phyloP scores from a whole-genome alignment of 2,329 filamentous ascomycete genomes.

The Chalara sp. region DNA sequence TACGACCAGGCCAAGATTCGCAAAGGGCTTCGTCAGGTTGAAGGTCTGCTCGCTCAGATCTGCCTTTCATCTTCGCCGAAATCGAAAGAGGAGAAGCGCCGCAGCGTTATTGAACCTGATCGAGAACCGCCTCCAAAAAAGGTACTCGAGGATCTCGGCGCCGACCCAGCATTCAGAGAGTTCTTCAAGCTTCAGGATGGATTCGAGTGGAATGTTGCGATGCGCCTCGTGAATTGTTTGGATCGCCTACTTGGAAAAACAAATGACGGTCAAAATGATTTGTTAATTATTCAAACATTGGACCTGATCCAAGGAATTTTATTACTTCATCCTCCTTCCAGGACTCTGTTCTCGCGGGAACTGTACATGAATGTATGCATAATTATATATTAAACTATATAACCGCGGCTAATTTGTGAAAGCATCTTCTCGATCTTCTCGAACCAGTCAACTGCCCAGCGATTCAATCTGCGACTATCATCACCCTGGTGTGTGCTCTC shows the following conservation, averaged over 20 bases:
- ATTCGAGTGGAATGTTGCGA: slow-evolving; percentile 95
- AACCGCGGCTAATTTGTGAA: background rate
- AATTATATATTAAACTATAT: background rate
- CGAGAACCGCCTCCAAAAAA: slow-evolving; percentile 40
- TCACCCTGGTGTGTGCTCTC: slow-evolving; percentile 83
- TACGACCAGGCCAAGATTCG: slow-evolving; percentile 85
- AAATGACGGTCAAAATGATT: slow-evolving; percentile 75
- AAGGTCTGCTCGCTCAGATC: slow-evolving; percentile 89
- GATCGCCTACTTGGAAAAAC: slow-evolving; percentile 80
- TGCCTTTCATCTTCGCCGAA: slow-evolving; percentile 56
- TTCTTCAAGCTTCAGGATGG: slow-evolving; percentile 96
- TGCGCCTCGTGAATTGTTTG: slow-evolving; percentile 77
- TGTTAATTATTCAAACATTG: slow-evolving; percentile 80
- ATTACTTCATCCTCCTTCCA: slow-evolving; percentile 83
- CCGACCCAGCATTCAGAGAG: slow-evolving; percentile 85
- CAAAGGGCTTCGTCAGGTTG: slow-evolving; percentile 89
- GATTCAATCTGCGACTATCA: slow-evolving; percentile 83
- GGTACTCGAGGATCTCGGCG: slow-evolving; percentile 60
- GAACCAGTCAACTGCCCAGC: slow-evolving; percentile 87
- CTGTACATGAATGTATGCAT: slow-evolving; percentile 81
- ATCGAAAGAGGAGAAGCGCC: slow-evolving; percentile 17
- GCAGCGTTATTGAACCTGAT: slow-evolving; percentile 29
- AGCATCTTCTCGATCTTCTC: slow-evolving; percentile 87
- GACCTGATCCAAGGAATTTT: slow-evolving; percentile 85
- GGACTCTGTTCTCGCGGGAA: slow-evolving; percentile 79